Base-by-base conservation (phyloP, 805 yeast species). In the Limtongia smithiae region DNA sequence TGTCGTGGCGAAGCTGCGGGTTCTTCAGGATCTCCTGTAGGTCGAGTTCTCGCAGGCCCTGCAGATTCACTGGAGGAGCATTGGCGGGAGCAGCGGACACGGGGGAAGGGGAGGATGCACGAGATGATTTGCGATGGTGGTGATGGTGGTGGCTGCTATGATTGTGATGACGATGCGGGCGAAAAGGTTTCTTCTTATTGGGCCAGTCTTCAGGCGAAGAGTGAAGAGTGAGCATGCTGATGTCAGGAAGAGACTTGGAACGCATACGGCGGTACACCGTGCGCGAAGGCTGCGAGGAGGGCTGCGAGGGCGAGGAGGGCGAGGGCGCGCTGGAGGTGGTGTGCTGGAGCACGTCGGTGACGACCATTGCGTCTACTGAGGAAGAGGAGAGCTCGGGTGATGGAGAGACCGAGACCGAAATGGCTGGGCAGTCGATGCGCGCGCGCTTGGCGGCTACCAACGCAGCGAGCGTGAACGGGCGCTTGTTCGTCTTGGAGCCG, bases 1-100 rank as follows among this genome's bases (percentile, higher is more conserved):
- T 86, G 65, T 91, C 97, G 67, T 90, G 97, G 56, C 97, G 78
- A 48, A 90, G 72, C 65, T 88, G 96, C 3, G 96, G 96, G 68
- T 90, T 90, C 63, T 85, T 86, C 59, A 90, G 74, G 45, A 91
- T 90, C 63, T 88, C 95, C 54, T 85, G 85, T 39, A 90, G 69
- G 62, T 90, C 97, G 50, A 90, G 85, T 65, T 88, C 96, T 59
- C 83, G 81, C 58, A 90, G 74, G 28, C 88, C 80, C 62, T 82
- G 89, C 41, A 86, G 69, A 67, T 85, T 85, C 40, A 86, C 86
- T 1, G 96, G 96, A 3, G 96, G 96, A 8, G 44, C 25, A 25
- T 39, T 51, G 41, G 58, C 35, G 41, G 51, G 17, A 30, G 50
- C 28, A 21, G 45, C 22, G 46, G 25, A 7, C 21, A 22, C 7